phyloP scores from a whole-genome alignment of 2,329 filamentous ascomycete species.

The Hirsutella rhossiliensis region DNA sequence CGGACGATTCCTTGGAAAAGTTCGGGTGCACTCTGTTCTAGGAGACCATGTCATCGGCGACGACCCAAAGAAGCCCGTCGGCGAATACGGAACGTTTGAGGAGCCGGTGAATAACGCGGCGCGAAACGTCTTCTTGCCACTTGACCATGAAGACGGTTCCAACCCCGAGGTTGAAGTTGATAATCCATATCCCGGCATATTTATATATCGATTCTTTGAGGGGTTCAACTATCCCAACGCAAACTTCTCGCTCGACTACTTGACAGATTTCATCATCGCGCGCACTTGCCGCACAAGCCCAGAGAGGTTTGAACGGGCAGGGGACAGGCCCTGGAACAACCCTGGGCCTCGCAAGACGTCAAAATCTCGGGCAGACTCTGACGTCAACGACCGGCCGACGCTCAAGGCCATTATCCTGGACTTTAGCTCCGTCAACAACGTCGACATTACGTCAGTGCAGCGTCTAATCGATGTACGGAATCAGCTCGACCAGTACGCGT shows the following conservation, averaged over 20 bases:
- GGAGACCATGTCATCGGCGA: conserved; percentile 61
- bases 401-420: conserved; percentile 88
- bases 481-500: conserved; percentile 75
- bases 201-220: conserved; percentile 91
- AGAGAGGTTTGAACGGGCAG: conserved; percentile 48
- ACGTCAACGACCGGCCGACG: conserved; percentile 41
- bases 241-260: conserved; percentile 73
- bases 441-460: conserved; percentile 87
- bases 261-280: conserved; percentile 55
- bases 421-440: conserved; percentile 86
- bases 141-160: conserved; percentile 79
- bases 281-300: conserved; percentile 68
- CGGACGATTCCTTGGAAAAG: conserved; percentile 66
- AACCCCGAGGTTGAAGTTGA: conserved; percentile 75
- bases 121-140: conserved; percentile 76
- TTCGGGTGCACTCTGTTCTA: conserved; percentile 62
- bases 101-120: conserved; percentile 32
- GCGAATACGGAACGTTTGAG: conserved; percentile 47
- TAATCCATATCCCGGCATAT: conserved; percentile 78
- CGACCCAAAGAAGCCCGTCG: conserved; percentile 32
- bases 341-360: conserved; percentile 52
- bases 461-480: conserved; percentile 89
- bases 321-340: conserved; percentile 92
- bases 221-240: conserved; percentile 96
- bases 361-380: conserved; percentile 20